phyloP scores from a whole-genome alignment of 495 filamentous ascomycete genomes.

The Aspergillus wentii region DNA sequence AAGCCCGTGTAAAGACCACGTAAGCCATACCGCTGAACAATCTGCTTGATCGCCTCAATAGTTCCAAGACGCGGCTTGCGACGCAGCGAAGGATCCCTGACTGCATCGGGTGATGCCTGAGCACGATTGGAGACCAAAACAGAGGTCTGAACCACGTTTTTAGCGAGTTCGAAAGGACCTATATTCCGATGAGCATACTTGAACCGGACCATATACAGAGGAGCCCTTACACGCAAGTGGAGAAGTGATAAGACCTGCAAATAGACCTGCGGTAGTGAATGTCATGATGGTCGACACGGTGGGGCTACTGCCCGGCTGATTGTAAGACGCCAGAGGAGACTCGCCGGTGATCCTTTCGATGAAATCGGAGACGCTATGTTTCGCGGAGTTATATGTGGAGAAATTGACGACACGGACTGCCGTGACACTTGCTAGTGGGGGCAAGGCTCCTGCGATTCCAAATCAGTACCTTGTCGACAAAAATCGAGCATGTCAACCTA shows the following conservation, averaged over 20 bases:
- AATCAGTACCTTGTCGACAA: not conserved
- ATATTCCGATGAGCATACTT: no score
- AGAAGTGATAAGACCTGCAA: constrained; percentile 75
- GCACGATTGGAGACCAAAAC: constrained; percentile 72
- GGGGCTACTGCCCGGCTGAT: constrained; percentile 63
- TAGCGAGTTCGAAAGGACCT: constrained; percentile 94
- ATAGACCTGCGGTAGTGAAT: constrained; percentile 73
- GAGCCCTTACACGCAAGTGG: constrained; percentile 80
- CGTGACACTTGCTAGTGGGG: constrained; percentile 82
- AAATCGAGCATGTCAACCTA: constrained; percentile 15
- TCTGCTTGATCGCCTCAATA: constrained; percentile 70
- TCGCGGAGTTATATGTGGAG: constrained; percentile 82
- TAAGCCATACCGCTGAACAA: constrained; percentile 73
- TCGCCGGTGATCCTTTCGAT: constrained; percentile 52
- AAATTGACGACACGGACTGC: constrained; percentile 90
- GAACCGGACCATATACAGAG: not conserved
- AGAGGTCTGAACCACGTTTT: constrained; percentile 85
- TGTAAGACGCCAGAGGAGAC: constrained; percentile 67
- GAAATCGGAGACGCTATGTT: constrained; percentile 60
- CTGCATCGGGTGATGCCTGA: constrained; percentile 49
- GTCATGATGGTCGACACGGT: constrained; percentile 64
- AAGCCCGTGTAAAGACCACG: constrained; percentile 83
- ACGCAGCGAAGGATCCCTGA: constrained; percentile 59
- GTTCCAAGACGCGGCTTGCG: constrained; percentile 74
- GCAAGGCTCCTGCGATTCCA: constrained; percentile 57